Base-by-base conservation (phyloP, 148 eudicot species). In the Cornus florida region DNA sequence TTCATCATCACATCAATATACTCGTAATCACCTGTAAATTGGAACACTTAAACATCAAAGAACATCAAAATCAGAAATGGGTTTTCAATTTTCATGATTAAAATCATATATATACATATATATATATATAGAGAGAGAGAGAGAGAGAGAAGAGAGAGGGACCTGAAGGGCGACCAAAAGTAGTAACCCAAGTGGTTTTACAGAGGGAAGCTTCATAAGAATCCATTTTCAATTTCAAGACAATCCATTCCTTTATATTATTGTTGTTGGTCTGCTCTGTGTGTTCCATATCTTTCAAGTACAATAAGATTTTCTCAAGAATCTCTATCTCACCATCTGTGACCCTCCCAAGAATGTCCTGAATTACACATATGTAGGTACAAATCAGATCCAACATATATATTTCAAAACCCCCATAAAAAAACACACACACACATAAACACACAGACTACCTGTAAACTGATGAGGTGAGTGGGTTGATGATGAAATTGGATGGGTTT, bases 101-200 rank as follows among this genome's bases (percentile, higher is more conserved):
- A 48, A 48, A 53, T 35, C 38, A 57, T 57, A 57, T 62, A 62
- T 19, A 62, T 5, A 81, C 8, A 62, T 19, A n/a, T 62, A n/a
- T 62, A n/a, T 62, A 17, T 62, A 57, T 24, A 24, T 56, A 23
- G 8, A 56, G 12, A 67, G 14, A 35, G 3, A 35, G 38, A 35
- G 38, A 77, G 32, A 75, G 23, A 39, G 60, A 43, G 20, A 69
- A 1, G 32, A 31, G 64, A 77, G 70, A 60, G n/a, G 69, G 53
- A 90, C 93, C 93, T 75, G 79, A 85, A 28, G 91, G 87, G 76
- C 91, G 84, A 35, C 81, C 84, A 75, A 84, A 83, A 14, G 85
- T 68, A 62, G 91, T 78, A 75, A 71, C 68, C 93, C 91, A 88
- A 46, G 88, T 79, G 72, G 90, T 83, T 68, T 66, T 83, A 77